Conservation (phyloP, 2,329 filamentous ascomycete species). For the Camptophora hylomeconis region DNA sequence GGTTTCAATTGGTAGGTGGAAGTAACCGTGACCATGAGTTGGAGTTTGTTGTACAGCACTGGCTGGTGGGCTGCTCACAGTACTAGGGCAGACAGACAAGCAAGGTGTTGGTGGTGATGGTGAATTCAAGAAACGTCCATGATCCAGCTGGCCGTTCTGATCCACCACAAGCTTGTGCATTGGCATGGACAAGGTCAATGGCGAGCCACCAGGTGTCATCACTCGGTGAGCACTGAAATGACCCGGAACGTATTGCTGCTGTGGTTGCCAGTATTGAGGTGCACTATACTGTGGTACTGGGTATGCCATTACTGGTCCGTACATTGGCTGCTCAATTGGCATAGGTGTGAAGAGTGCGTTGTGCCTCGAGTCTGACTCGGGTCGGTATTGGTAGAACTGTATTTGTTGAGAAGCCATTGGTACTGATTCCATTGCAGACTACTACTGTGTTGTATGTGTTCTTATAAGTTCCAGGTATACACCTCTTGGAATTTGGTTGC, state of each 20-base stretch:
- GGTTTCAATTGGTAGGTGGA: conserved; percentile 14
- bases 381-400: conserved; percentile 77
- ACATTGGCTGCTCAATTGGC: conserved; percentile 39
- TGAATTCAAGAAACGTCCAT: conserved; percentile 15
- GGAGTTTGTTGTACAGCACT: conserved; percentile 38
- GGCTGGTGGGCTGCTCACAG: conserved; percentile 69
- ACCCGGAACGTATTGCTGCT: conserved; percentile 39
- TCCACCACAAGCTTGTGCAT: conserved; percentile 29
- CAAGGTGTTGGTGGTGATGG: conserved; percentile 75
- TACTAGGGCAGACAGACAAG: conserved; percentile 72
- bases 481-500: too few relatives aligned
- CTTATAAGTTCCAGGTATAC: too few relatives aligned
- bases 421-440: conserved; percentile 3
- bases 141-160: conserved; percentile 15
- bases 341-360: conserved; percentile 63
- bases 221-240: conserved; percentile 25
- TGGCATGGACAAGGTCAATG: conserved; percentile 62
- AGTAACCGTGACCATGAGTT: conserved; percentile 15
- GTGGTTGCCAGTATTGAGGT: conserved; percentile 23
- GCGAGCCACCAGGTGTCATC: conserved; percentile 64
- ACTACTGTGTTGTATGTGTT: too few relatives aligned
- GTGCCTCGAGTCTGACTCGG: conserved; percentile 59
- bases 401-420: conserved; percentile 26
- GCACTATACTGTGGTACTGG: conserved; percentile 26
- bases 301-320: conserved; percentile 24